Evolutionary conservation across 208 protist genomes (phyloP).

Genomic region (Leptomonas seymouri): DNA sequence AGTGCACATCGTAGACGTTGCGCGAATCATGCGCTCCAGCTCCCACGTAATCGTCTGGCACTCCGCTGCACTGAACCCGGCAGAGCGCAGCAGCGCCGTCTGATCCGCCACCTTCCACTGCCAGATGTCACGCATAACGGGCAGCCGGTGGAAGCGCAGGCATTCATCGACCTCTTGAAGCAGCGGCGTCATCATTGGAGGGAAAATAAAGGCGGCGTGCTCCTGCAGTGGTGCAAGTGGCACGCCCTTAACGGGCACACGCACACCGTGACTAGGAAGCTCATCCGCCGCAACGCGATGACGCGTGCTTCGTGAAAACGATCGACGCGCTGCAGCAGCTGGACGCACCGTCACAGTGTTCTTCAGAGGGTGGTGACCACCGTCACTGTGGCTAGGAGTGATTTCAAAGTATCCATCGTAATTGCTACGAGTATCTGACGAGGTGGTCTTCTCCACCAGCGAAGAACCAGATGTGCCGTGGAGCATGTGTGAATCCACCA

Average conservation of each 20-base stretch:
- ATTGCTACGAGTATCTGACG: no score
- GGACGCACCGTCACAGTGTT: no score
- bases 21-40: constrained; percentile 34
- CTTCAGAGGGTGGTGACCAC: no score
- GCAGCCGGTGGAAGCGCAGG: constrained; percentile 26
- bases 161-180: constrained; percentile 39
- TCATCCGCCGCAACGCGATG: no score
- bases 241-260: no score
- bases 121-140: constrained; percentile 33
- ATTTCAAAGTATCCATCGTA: no score
- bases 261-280: no score
- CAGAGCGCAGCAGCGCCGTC: constrained; percentile 13
- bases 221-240: background rate
- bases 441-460: background rate
- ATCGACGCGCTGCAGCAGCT: no score
- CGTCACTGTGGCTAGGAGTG: no score
- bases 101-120: constrained; percentile 29
- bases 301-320: no score
- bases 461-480: background rate
- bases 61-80: constrained; percentile 35
- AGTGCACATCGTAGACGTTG: constrained; percentile 31
- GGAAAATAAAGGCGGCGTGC: constrained; percentile 14
- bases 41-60: constrained; percentile 40
- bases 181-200: constrained; percentile 40
- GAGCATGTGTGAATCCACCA: constrained; percentile 16